A percentile compares a stretch with the other conserved stretches of the same genome.
These are phyloP conservation scores for Lactarius deliciosus DNA, from an alignment of 768 basidiomycete species.

Conservation along the genomic window DNA sequence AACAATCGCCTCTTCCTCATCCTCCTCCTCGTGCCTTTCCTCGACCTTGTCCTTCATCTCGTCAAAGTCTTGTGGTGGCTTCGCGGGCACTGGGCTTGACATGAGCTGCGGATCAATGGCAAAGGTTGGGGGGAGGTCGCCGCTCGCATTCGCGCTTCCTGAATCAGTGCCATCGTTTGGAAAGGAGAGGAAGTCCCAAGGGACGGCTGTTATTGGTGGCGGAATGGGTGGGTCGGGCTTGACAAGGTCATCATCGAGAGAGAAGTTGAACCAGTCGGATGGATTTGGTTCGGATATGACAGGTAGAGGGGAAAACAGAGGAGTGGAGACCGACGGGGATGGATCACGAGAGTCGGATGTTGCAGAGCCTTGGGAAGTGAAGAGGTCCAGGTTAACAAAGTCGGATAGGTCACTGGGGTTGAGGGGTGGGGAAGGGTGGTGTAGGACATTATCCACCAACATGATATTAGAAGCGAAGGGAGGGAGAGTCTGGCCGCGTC, in stretches of 20 bases:
- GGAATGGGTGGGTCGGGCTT: constrained; percentile 35
- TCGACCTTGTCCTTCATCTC: constrained; percentile 40
- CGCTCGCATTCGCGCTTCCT: constrained; percentile 17
- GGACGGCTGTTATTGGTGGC: constrained; percentile 34
- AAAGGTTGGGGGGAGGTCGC: constrained; percentile 37
- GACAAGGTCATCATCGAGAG: constrained; percentile 35
- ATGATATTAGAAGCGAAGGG: constrained; percentile 11
- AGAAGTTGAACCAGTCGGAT: constrained; percentile 33
- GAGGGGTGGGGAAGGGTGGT: constrained; percentile 19
- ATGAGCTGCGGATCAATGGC: constrained; percentile 79
- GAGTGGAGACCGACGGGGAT: constrained; percentile 25
- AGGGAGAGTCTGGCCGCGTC: background rate
- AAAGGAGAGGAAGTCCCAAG: constrained; percentile 44
- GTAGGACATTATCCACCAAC: constrained; percentile 22
- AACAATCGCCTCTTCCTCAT: constrained; percentile 34
- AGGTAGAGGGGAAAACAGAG: constrained; percentile 28
- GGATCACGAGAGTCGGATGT: constrained; percentile 29
- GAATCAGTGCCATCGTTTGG: constrained; percentile 34
- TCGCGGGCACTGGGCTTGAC: constrained; percentile 53
- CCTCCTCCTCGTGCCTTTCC: constrained; percentile 38
- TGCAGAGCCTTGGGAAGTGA: constrained; percentile 19
- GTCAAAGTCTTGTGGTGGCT: constrained; percentile 41
- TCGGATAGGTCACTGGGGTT: constrained; percentile 26
- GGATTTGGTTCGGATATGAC: constrained; percentile 21
- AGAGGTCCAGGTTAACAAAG: constrained; percentile 30